phyloP scores from a whole-genome alignment of 495 filamentous ascomycete genomes.

The Daldinia concentrica region DNA sequence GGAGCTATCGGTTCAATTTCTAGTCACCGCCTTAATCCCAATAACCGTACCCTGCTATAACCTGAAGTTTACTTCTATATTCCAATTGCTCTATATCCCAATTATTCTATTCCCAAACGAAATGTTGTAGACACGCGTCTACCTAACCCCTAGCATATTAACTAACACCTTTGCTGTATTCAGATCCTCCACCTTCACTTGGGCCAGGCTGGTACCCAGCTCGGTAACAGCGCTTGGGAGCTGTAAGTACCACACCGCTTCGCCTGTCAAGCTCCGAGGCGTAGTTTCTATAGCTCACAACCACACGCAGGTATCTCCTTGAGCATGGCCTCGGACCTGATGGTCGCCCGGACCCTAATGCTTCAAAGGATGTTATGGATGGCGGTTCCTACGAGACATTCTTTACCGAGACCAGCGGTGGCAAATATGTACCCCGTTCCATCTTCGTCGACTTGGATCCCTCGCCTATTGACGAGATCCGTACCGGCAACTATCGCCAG shows the following conservation, averaged over 20 bases:
- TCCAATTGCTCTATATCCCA: slow-evolving; percentile 6
- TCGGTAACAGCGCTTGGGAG: slow-evolving; percentile 95
- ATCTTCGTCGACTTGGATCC: slow-evolving; percentile 92
- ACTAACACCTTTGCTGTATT: slow-evolving; percentile 25
- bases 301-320: slow-evolving; percentile 76
- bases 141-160: slow-evolving; percentile 2
- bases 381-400: slow-evolving; percentile 86
- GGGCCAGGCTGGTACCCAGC: slow-evolving; percentile 92
- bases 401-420: slow-evolving; percentile 85
- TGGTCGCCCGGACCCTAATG: slow-evolving; percentile 72
- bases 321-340: slow-evolving; percentile 88
- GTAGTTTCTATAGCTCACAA: slow-evolving; percentile 17
- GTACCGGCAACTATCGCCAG: slow-evolving; percentile 81
- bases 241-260: slow-evolving; percentile 73
- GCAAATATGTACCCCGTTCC: slow-evolving; percentile 90
- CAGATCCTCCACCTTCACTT: slow-evolving; percentile 91
- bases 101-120: background rate
- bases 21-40: slow-evolving; percentile 3
- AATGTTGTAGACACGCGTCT: background rate
- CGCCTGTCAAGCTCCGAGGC: background rate
- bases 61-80: slow-evolving; percentile 8
- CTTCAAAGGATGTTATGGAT: slow-evolving; percentile 64
- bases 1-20: background rate
- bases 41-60: slow-evolving; percentile 3
- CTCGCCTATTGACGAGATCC: slow-evolving; percentile 91